These are phyloP conservation scores for Orbilia blumenaviensis DNA, from an alignment of 2,329 filamentous ascomycete species.

Conservation along the genomic window DNA sequence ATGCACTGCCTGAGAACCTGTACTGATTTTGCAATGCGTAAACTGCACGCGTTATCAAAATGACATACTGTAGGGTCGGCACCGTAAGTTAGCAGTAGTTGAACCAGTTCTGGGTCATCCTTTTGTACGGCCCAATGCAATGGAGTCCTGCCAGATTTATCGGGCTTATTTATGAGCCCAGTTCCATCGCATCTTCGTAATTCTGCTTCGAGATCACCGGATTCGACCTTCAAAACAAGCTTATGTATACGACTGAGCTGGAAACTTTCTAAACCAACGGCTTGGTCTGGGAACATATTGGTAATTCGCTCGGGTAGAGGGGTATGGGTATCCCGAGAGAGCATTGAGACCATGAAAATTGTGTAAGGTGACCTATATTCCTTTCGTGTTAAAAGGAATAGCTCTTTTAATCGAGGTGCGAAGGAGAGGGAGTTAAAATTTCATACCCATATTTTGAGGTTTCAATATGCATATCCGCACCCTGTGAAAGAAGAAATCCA, in stretches of 20 bases:
- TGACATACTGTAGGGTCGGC: background rate
- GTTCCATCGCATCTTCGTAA: background rate
- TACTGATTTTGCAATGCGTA: background rate
- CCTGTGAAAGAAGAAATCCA: background rate
- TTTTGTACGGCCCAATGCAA: background rate
- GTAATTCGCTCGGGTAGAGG: background rate
- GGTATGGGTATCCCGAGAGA: background rate
- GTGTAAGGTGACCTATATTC: background rate
- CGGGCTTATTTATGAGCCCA: background rate
- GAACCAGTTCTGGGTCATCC: background rate
- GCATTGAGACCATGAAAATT: background rate
- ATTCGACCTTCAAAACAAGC: background rate
- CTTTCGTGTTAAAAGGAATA: no score
- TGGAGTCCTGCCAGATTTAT: background rate
- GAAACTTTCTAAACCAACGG: background rate
- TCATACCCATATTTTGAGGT: background rate
- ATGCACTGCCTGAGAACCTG: background rate
- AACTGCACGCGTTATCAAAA: background rate
- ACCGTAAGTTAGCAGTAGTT: background rate
- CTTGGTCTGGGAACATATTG: background rate
- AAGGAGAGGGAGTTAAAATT: background rate
- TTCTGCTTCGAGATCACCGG: background rate
- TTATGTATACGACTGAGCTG: background rate
- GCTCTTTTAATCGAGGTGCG: no score
- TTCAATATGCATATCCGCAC: background rate